Percentiles rank a stretch among this genome's conserved stretches.
These are phyloP conservation scores for Candida golubevii DNA, from an alignment of 805 yeast genomes.

Conservation along the genomic window DNA sequence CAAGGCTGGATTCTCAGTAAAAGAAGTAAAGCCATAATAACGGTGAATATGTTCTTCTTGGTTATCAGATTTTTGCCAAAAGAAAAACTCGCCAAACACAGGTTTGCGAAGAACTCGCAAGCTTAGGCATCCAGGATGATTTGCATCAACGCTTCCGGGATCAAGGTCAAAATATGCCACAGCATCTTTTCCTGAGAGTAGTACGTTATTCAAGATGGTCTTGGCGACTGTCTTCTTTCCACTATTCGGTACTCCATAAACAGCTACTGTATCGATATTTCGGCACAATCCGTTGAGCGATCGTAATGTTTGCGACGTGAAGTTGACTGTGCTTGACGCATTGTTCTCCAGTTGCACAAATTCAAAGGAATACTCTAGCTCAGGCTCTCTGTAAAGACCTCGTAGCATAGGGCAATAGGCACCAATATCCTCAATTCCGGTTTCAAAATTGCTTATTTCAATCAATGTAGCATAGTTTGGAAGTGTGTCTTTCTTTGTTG, in stretches of 20 bases:
- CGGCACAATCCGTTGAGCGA: slow-evolving; percentile 4
- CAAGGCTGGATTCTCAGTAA: slow-evolving; percentile 58
- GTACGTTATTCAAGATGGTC: slow-evolving; percentile 46
- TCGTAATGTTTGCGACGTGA: slow-evolving; percentile 5
- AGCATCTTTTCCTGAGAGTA: slow-evolving; percentile 23
- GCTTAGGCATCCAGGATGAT: slow-evolving; percentile 68
- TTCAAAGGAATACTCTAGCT: slow-evolving; percentile 10
- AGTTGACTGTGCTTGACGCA: slow-evolving; percentile 3
- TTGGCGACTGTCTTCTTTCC: slow-evolving; percentile 77
- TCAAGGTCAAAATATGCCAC: slow-evolving; percentile 69
- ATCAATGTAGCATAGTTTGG: slow-evolving; percentile 40
- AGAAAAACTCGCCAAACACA: slow-evolving; percentile 26
- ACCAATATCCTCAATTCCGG: slow-evolving; percentile 47
- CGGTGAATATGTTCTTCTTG: slow-evolving; percentile 17
- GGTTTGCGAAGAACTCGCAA: slow-evolving; percentile 34
- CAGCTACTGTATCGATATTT: slow-evolving; percentile 28
- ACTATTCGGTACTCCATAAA: slow-evolving; percentile 66
- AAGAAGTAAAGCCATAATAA: slow-evolving; percentile 64
- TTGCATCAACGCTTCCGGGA: slow-evolving; percentile 84
- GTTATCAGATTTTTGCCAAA: slow-evolving; percentile 11
- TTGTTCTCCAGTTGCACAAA: slow-evolving; percentile 1
- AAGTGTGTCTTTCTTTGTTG: slow-evolving; percentile 19
- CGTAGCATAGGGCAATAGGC: slow-evolving; percentile 42
- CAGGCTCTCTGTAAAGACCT: slow-evolving; percentile 21
- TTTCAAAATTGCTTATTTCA: slow-evolving; percentile 29